Conservation (phyloP, 2,329 filamentous ascomycete species). For the Talaromyces funiculosus region DNA sequence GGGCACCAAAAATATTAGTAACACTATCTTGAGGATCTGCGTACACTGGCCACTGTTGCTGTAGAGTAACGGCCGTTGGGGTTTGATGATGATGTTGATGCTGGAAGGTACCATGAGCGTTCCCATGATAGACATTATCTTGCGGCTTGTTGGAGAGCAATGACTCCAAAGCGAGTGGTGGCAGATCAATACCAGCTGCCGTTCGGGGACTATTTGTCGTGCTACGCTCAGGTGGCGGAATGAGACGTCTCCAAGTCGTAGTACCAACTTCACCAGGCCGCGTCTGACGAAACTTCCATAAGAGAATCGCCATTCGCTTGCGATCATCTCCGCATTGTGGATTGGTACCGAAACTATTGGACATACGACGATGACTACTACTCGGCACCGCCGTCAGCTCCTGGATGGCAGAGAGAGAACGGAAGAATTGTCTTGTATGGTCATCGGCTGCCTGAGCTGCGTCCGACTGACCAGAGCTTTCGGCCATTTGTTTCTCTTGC, state of each 20-base stretch:
- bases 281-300: constrained; percentile 46
- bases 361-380: constrained; percentile 21
- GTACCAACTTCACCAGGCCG: constrained; percentile 34
- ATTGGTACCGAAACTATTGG: constrained; percentile 23
- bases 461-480: constrained; percentile 30
- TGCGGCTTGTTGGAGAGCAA: constrained; percentile 29
- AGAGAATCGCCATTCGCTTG: constrained; percentile 39
- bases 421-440: constrained; percentile 32
- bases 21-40: constrained; percentile 31
- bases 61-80: constrained; percentile 21
- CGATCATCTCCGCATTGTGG: constrained; percentile 23
- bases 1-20: constrained; percentile 29
- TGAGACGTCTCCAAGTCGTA: constrained; percentile 41
- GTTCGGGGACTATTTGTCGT: constrained; percentile 34
- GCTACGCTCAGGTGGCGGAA: constrained; percentile 33
- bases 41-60: constrained; percentile 34
- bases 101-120: constrained; percentile 26
- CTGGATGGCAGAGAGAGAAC: constrained; percentile 41
- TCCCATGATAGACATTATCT: constrained; percentile 28
- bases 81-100: constrained; percentile 10
- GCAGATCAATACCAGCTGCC: constrained; percentile 28
- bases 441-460: constrained; percentile 30
- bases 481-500: constrained; percentile 34
- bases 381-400: constrained; percentile 37
- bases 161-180: constrained; percentile 33